phyloP scores from a whole-genome alignment of 805 yeast species.

The Starmerella bombicola region DNA sequence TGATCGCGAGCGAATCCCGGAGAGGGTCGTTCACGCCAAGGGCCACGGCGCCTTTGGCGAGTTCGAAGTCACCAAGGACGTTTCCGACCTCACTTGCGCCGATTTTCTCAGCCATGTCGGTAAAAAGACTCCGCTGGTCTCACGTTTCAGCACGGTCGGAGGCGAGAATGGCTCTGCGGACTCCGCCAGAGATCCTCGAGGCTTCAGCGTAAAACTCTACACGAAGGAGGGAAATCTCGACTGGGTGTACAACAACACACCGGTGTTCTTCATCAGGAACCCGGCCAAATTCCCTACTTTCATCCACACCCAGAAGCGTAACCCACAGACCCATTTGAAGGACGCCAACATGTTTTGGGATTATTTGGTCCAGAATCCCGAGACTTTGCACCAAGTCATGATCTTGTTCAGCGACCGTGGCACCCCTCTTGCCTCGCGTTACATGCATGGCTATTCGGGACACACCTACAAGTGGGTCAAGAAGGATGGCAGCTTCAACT shows the following conservation, averaged over 20 bases:
- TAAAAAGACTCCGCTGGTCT: slow-evolving; percentile 56
- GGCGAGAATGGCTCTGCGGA: slow-evolving; percentile 60
- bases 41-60: slow-evolving; percentile 52
- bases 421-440: slow-evolving; percentile 41
- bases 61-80: slow-evolving; percentile 47
- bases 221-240: slow-evolving; percentile 59
- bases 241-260: slow-evolving; percentile 66
- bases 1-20: slow-evolving; percentile 53
- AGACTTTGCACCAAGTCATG: slow-evolving; percentile 44
- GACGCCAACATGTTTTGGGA: slow-evolving; percentile 50
- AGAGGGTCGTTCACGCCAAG: slow-evolving; percentile 55
- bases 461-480: slow-evolving; percentile 51
- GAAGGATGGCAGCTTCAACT: slow-evolving; percentile 37
- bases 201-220: slow-evolving; percentile 53
- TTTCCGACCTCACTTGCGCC: slow-evolving; percentile 38
- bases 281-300: slow-evolving; percentile 53
- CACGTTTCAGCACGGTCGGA: slow-evolving; percentile 55
- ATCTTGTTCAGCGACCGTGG: slow-evolving; percentile 50
- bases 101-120: slow-evolving; percentile 58
- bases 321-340: slow-evolving; percentile 50
- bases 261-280: slow-evolving; percentile 52
- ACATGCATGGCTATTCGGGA: slow-evolving; percentile 53
- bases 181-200: slow-evolving; percentile 60
- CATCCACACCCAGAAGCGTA: slow-evolving; percentile 59
- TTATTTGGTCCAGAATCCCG: slow-evolving; percentile 43